A percentile compares a stretch with the other conserved stretches of the same genome.
Conservation (phyloP, 805 yeast species). For the Clavispora vitiphila region DNA sequence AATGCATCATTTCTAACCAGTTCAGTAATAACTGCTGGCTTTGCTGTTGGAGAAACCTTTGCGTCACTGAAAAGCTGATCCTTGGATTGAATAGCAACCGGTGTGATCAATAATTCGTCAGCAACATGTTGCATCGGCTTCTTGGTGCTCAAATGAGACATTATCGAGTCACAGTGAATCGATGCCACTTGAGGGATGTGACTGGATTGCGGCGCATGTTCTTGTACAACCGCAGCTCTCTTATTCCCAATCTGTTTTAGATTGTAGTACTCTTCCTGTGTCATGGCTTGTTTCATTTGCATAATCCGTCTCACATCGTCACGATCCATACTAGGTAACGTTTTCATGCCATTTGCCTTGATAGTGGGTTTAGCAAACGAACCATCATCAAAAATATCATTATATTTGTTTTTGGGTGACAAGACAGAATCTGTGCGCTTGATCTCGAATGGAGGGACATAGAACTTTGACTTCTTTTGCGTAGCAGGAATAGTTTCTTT, state of each 20-base stretch:
- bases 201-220: constrained; percentile 15
- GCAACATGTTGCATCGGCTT: constrained; percentile 26
- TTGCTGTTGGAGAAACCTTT: background rate
- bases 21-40: background rate
- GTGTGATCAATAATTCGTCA: constrained; percentile 26
- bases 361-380: constrained; percentile 30
- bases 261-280: constrained; percentile 36
- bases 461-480: constrained; percentile 24
- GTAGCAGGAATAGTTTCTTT: background rate
- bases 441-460: constrained; percentile 40
- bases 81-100: constrained; percentile 23
- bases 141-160: constrained; percentile 19
- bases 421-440: constrained; percentile 30
- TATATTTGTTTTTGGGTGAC: constrained; percentile 34
- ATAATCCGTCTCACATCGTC: constrained; percentile 38
- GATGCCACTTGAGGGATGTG: constrained; percentile 12
- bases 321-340: constrained; percentile 45
- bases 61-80: constrained; percentile 27
- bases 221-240: constrained; percentile 13
- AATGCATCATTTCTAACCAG: constrained; percentile 7
- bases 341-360: constrained; percentile 41
- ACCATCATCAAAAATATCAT: constrained; percentile 34
- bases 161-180: constrained; percentile 11
- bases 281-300: constrained; percentile 29
- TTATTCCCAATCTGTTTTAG: constrained; percentile 25